phyloP scores from a whole-genome alignment of 257 asterid species.

The Solanum bulbocastanum region DNA sequence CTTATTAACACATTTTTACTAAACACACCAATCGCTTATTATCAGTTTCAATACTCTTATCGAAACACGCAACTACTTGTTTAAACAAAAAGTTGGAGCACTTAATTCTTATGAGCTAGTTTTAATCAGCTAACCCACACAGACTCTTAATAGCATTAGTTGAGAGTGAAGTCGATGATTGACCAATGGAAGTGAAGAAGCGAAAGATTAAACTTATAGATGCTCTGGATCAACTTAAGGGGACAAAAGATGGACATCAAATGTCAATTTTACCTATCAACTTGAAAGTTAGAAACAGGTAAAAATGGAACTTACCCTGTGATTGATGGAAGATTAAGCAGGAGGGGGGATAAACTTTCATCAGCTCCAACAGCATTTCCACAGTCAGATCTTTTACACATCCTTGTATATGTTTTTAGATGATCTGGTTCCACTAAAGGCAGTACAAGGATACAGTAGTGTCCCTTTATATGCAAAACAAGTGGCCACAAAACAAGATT shows the following conservation, averaged over 20 bases:
- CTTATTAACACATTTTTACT: neutral
- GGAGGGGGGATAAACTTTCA: conserved; percentile 63
- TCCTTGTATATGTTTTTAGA: conserved; percentile 59
- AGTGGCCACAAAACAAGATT: conserved; percentile 66
- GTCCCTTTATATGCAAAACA: conserved; percentile 63
- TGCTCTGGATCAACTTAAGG: neutral
- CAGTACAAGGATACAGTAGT: conserved; percentile 55
- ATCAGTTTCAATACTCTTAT: neutral
- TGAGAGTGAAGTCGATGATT: neutral
- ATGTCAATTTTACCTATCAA: neutral
- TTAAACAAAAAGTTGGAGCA: neutral
- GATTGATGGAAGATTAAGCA: conserved; percentile 87
- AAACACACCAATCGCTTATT: neutral
- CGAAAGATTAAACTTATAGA: neutral
- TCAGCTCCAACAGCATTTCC: conserved; percentile 69
- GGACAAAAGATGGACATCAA: neutral
- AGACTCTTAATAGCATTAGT: neutral
- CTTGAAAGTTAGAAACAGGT: neutral
- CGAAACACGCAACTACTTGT: neutral
- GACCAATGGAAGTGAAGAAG: neutral
- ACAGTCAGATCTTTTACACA: conserved; percentile 62
- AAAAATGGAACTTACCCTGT: conserved; percentile 72
- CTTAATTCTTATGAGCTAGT: neutral
- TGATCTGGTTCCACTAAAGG: conserved; percentile 86
- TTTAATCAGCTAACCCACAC: neutral